Base-by-base conservation (phyloP, 257 asterid genomes). In the Fraxinus cuspidata region DNA sequence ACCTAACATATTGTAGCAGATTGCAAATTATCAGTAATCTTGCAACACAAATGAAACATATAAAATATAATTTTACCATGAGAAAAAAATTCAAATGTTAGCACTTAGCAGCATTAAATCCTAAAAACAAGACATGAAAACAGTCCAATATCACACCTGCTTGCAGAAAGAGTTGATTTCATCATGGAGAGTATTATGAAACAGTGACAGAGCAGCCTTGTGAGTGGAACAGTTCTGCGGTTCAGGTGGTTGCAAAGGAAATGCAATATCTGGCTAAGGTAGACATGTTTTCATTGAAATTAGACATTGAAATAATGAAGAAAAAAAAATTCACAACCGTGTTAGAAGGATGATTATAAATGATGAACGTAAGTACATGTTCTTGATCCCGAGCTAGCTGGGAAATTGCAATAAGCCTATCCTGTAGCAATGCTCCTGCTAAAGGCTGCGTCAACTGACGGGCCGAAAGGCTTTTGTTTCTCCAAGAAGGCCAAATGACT, bases 401-500 rank as follows among this genome's bases (percentile, higher is more conserved):
- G 35, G 98, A 93, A 79, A 96, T 93, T 44, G 97, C 99, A 75
- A 90, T 88, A 60, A 96, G 92, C 77, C 94, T 97, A 84, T 93
- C 99, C 89, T 96, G 99, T 82, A 96, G 89, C 88, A 96, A 84
- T 67, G 96, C 85, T 85, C 95, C 97, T 49, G 96, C 89, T 64
- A 96, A 88, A 88, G 99, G 99, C 80, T 93, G 99, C 0, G 96
- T 80, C 83, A 96, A 81, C 80, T 93, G 95, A 78, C 85, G 92
- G 66, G 91, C 90, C 72, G 97, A 87, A 78, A 93, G 91, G 85
- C 89, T 82, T 87, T 96, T 94, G 80, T 88, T 93, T 86, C 97
- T 93, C 99, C 99, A 96, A 80, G 98, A 83, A 77, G 99, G 96
- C 99, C 99, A 96, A 79, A 93, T 90, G 35, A 93, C 92, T 83